Base-by-base conservation (phyloP, 2,329 filamentous ascomycete species). In the Aspergillus phoenicis region DNA sequence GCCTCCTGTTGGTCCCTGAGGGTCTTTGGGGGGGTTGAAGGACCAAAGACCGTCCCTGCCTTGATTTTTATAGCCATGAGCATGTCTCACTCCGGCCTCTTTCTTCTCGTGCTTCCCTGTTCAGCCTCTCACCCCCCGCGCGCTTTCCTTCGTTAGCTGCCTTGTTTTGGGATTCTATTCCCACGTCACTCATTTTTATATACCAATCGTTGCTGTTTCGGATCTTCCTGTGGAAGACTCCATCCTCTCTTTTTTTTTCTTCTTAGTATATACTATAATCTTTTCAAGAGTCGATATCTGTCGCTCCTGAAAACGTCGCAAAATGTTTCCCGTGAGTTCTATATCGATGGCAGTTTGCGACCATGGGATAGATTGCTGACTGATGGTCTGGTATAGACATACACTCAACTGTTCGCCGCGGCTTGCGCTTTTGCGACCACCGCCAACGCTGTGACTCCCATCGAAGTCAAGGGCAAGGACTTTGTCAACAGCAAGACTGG, bases 401-500 rank as follows among this genome's bases (percentile, higher is more conserved):
- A 72, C 63, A 63, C 67, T 69, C 68, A 72, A 67, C 63, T 75
- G 49, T 67, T 81, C 59, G 71, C 77, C 63, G 75, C 78, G 30
- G 71, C 77, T 55, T 77, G 73, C 68, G 77, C 75, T 57, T 73
- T 81, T 58, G 73, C 80, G 43, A 74, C 79, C 66, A 74, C 82
- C 66, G 81, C 79, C 41, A 70, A 77, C 20, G 85, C 85, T 28
- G 82, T 87, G 48, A 82, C 83, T 58, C 81, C 85, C 6, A 78
- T 88, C 59, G 80, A 82, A 60, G 82, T 88, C 55, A 72, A 82
- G 58, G 84, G 85, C 61, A 83, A 85, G 73, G 83, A 88, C 71
- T 88, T 89, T 73, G 80, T 89, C 67, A 83, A 87, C 72, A 81
- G 80, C 38, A 77, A 82, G 57, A 85, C 83, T 17, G 81, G 81